These are phyloP conservation scores for Senecio squalidus DNA, from an alignment of 140 eudicot species.

Conservation along the genomic window DNA sequence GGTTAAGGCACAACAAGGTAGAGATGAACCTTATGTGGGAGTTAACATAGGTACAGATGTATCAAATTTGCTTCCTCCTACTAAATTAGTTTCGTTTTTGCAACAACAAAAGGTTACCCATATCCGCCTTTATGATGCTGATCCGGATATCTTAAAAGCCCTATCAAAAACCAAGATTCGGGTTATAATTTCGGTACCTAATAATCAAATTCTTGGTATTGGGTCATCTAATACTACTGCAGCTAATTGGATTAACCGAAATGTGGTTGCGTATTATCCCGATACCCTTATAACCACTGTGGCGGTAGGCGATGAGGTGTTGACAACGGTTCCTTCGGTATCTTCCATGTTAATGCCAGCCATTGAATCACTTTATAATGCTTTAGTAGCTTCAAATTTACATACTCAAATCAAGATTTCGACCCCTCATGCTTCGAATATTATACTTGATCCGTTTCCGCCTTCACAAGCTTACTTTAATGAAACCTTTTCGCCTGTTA, in stretches of 20 bases:
- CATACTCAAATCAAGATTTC: conserved; percentile 77
- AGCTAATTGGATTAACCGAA: conserved; percentile 74
- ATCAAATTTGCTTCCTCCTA: conserved; percentile 52
- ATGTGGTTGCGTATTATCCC: conserved; percentile 70
- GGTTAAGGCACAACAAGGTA: conserved; percentile 42
- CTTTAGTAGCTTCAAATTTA: conserved; percentile 74
- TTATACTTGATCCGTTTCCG: conserved; percentile 85
- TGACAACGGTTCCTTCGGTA: conserved; percentile 63
- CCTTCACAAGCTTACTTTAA: conserved; percentile 94
- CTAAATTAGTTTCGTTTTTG: conserved; percentile 59
- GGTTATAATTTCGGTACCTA: conserved; percentile 72
- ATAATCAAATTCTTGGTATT: conserved; percentile 76
- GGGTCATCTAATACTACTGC: conserved; percentile 91
- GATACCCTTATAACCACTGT: conserved; percentile 63
- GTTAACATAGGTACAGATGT: conserved; percentile 93
- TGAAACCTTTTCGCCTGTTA: conserved; percentile 52
- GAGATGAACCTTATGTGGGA: conserved; percentile 79
- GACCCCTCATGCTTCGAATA: conserved; percentile 67
- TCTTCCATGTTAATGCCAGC: conserved; percentile 77
- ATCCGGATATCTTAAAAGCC: conserved; percentile 69
- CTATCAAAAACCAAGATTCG: conserved; percentile 71
- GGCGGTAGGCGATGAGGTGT: conserved; percentile 79
- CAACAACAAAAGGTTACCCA: conserved; percentile 68
- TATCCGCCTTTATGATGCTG: conserved; percentile 71
- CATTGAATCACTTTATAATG: conserved; percentile 76